Base-by-base conservation (phyloP, 1,139 yeast genomes). In the Suhomyces terraborum region DNA sequence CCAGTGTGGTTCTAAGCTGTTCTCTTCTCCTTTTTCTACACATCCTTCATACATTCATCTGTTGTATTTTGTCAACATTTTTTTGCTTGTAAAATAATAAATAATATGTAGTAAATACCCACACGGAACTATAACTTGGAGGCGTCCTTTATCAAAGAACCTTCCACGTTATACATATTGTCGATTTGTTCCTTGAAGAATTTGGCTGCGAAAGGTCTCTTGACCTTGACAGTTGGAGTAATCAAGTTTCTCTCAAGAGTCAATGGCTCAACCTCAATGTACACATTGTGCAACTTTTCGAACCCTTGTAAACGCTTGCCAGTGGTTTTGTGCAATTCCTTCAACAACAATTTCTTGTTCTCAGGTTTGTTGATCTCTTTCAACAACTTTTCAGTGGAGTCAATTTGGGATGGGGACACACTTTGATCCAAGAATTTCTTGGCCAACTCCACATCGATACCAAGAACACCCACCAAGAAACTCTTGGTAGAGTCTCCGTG, bases 211-310 rank as follows among this genome's bases (percentile, higher is more conserved):
- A 58, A 44, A 2, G 64, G 62, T 29, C 64, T 51, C 48, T 55
- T 54, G 45, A 58, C 45, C 50, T 59, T 59, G 30, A 54, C 46
- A 12, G 64, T 59, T n/a, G 64, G 62, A 6, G 64, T 59, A 25
- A 59, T 43, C 22, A 57, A 51, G 28, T 57, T 54, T 22, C 60
- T 38, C 25, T 54, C 62, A 18, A 54, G 42, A 22, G 52, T 51
- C 52, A 59, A 57, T 7, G 64, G 64, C 42, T 59, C 63, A 18
- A 52, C 51, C 43, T 57, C 61, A 34, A 59, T 40, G 39, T 52
- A 51, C 19, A 59, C 12, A 39, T 59, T 59, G 50, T 56, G 61
- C 32, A 59, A 40, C 43, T 46, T 50, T 46, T 59, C 64, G 28
- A 55, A 59, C 14, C 64, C 64, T 4, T 51, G 50, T 32, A 59